Evolutionary conservation across 768 basidiomycete species (phyloP).

Genomic region (Sporobolomyces pararoseus): DNA sequence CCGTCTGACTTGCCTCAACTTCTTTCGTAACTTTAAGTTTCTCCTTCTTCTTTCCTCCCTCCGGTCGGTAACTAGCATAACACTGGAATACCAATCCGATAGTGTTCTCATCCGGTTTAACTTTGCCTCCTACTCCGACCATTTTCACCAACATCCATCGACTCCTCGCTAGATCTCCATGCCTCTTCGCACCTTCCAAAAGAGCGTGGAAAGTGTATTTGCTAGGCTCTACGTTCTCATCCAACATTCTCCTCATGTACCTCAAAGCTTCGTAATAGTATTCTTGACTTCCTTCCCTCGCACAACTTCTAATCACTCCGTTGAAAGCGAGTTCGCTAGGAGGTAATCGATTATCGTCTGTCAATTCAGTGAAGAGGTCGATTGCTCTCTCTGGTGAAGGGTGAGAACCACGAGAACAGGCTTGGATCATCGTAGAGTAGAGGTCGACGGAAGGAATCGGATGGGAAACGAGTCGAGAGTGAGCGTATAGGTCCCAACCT

Average conservation of each 20-base stretch:
- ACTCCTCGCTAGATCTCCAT: slow-evolving; percentile 74
- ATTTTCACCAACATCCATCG: slow-evolving; percentile 90
- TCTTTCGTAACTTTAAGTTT: background rate
- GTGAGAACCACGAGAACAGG: slow-evolving; percentile 62
- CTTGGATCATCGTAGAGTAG: slow-evolving; percentile 81
- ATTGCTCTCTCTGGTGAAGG: slow-evolving; percentile 85
- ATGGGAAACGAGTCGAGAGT: slow-evolving; percentile 95
- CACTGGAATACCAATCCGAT: slow-evolving; percentile 38
- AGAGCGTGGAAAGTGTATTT: slow-evolving; percentile 70
- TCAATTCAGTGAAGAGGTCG: slow-evolving; percentile 92
- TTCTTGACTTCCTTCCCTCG: slow-evolving; percentile 52
- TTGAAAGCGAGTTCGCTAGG: slow-evolving; percentile 72
- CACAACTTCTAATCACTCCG: slow-evolving; percentile 77
- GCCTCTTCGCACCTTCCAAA: slow-evolving; percentile 81
- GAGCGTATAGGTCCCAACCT: slow-evolving; percentile 89
- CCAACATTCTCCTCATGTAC: slow-evolving; percentile 80
- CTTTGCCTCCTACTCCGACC: slow-evolving; percentile 51
- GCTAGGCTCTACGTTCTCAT: slow-evolving; percentile 58
- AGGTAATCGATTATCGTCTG: slow-evolving; percentile 36
- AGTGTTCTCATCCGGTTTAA: slow-evolving; percentile 24
- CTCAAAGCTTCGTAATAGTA: slow-evolving; percentile 70
- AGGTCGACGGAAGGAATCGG: slow-evolving; percentile 67
- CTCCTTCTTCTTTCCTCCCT: slow-evolving; percentile 1
- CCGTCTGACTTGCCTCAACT: background rate
- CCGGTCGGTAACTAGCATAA: slow-evolving; percentile 34